These are phyloP conservation scores for Coniferiporia weirii DNA, from an alignment of 1,284 basidiomycete genomes.

Conservation along the genomic window DNA sequence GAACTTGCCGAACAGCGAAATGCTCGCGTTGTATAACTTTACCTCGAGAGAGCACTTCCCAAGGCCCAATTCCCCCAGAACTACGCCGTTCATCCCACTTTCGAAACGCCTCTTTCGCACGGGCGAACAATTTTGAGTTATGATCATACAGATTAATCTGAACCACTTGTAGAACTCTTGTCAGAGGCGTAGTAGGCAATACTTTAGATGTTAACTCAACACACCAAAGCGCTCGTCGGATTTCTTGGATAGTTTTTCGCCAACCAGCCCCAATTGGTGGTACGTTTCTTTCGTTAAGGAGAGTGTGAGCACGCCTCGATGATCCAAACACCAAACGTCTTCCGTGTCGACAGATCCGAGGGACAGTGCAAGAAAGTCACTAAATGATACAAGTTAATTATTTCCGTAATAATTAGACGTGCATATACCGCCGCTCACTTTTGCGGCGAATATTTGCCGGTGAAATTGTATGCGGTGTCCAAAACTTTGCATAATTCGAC, in stretches of 20 bases:
- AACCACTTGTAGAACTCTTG: not conserved
- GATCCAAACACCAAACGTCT: constrained; percentile 62
- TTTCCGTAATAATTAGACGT: not conserved
- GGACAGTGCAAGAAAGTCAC: constrained; percentile 9
- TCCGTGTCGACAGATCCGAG: constrained; percentile 26
- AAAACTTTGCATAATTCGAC: not conserved
- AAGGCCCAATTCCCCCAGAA: constrained; percentile 1
- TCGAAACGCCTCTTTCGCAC: constrained; percentile 12
- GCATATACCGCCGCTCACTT: not conserved
- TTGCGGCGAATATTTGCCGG: constrained; percentile 4
- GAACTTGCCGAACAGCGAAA: not conserved
- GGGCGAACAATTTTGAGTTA: constrained; percentile 3
- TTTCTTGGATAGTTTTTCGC: constrained; percentile 39
- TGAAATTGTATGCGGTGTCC: not conserved
- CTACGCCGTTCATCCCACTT: constrained; percentile 12
- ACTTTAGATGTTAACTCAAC: constrained; percentile 4
- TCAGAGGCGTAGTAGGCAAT: not conserved
- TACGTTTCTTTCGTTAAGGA: constrained; percentile 51
- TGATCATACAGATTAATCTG: constrained; percentile 13
- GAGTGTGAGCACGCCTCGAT: constrained; percentile 49
- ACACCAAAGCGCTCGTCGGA: constrained; percentile 39
- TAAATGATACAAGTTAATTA: not conserved
- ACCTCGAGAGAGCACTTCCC: constrained; percentile 5
- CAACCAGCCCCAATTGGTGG: constrained; percentile 51
- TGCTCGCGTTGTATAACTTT: not conserved